Evolutionary conservation across 495 filamentous ascomycete genomes (phyloP), one percentile per base, ranked within the genome.

Genomic region (Tricharina praecox): DNA sequence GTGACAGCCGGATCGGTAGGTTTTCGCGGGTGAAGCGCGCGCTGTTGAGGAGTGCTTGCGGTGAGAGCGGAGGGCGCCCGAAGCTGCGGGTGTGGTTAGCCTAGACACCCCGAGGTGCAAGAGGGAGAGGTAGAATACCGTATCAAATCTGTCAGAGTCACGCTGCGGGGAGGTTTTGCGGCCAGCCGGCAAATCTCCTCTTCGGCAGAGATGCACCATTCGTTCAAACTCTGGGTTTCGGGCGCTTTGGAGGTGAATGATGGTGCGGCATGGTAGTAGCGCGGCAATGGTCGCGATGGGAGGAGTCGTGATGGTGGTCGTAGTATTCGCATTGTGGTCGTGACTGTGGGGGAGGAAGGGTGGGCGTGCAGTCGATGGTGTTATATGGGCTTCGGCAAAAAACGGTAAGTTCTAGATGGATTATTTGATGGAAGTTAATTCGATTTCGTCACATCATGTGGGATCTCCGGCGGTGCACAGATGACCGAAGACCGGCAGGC

Each of bases 21-120:
- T 94, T 77, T 35, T 81, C 84, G 41, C 94, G 81, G 25, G 90
- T 90, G 69, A 93, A 94, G 64, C 94, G 93, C 41, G 90, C 90
- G 3, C 85, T 93, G 33, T 76, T 73, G 50, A 93, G 76, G 26
- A 97, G 76, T 3, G 81, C 78, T 23, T 81, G 69, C 33, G 76
- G 73, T 1, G 81, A 80, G 45, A 97, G 74, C 0, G 90, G 90
- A 26, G 90, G 88, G 3, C 83, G 84, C 36, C 90, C 90, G 30
- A 50, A 54, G 39, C 51, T 57, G 23, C 0, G 34, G 40, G 16
- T n/a, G n/a, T n/a, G 48, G 35, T 49, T 40, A 52, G 50, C 25
- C 19, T 40, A 11, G 16, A 25, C n/a, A 38, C 23, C 3, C 16
- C 8, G 45, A 23, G 15, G 36, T 39, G 19, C 4, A 41, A 13